phyloP scores from a whole-genome alignment of 2,329 filamentous ascomycete species.

The Anthostomella pinea region DNA sequence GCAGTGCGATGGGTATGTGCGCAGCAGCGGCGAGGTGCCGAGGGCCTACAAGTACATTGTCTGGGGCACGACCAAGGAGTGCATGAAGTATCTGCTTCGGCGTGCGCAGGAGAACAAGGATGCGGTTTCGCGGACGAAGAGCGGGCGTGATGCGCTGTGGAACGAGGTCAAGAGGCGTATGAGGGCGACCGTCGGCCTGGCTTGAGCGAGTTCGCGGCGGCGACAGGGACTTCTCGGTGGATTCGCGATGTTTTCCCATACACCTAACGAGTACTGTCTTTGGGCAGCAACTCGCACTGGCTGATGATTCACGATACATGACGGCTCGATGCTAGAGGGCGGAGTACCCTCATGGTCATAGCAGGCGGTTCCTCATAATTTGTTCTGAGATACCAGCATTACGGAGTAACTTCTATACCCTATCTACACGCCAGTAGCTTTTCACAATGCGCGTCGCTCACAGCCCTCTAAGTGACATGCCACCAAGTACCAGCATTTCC shows the following conservation, averaged over 20 bases:
- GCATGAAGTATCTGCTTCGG: conserved; percentile 78
- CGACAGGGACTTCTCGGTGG: neutral
- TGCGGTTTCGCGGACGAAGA: conserved; percentile 61
- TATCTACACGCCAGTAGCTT: too few relatives aligned
- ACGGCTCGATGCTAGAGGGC: too few relatives aligned
- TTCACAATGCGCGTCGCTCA: conserved; percentile 14
- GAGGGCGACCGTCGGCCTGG: conserved; percentile 38
- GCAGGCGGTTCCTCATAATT: too few relatives aligned
- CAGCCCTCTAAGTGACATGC: conserved; percentile 73
- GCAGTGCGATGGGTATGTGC: conserved; percentile 2
- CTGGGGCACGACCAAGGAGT: conserved; percentile 72
- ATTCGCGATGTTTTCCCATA: neutral
- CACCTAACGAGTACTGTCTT: too few relatives aligned
- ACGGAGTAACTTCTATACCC: too few relatives aligned
- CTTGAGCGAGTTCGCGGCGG: conserved; percentile 6
- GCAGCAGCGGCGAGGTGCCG: conserved; percentile 19
- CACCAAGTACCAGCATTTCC: conserved; percentile 68
- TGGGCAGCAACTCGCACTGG: too few relatives aligned
- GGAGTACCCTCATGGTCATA: too few relatives aligned
- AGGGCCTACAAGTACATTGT: conserved; percentile 65
- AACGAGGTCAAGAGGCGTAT: conserved; percentile 57
- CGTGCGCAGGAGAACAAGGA: conserved; percentile 74
- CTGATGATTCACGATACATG: too few relatives aligned
- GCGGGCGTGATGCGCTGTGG: conserved; percentile 61
- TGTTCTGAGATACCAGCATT: neutral